Evolutionary conservation across 768 basidiomycete genomes (phyloP), one percentile per base, ranked within the genome.

Genomic region (Russula virescens): DNA sequence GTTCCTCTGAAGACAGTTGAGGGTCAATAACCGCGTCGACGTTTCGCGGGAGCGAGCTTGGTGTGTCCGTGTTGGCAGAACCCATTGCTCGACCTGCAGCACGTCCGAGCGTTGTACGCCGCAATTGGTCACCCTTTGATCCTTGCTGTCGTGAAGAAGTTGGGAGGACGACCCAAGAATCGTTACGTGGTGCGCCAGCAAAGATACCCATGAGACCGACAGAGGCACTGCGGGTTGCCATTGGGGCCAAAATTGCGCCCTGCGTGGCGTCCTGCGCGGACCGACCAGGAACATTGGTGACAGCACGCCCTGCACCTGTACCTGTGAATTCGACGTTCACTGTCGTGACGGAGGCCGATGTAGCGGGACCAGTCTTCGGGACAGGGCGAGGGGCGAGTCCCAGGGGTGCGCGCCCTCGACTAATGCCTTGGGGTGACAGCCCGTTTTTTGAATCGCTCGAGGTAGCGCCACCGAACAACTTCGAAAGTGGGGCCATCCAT

Each of bases 271-370:
- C 48, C 19, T n/a, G 73, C 66, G 46, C 2, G 26, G 34, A 25
- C 25, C 54, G 53, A 38, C 73, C 73, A 49, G 75, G 73, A 50
- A 79, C 70, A 58, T 74, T 81, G 23, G 81, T 79, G 58, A 83
- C 75, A 8, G 83, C 81, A 63, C 82, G 76, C n/a, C 84, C 81
- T 14, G 80, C 77, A 11, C 83, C 89, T 1, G 82, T 75, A 4
- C 90, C 88, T 3, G 86, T 90, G 74, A 98, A 98, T 77, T 97
- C 95, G 60, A 99, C 96, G 62, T 94, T 97, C 68, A 98, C 95
- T 1, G 93, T 94, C 53, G 91, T 95, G 2, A 90, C 80, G 23
- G 91, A 91, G 11, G 97, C 92, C 13, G 89, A 86, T 34, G 94
- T 82, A 13, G 91, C 92, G 2, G 95, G 89, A 0, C 84, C 83